Evolutionary conservation across 2,329 filamentous ascomycete genomes (phyloP), one percentile per base, ranked within the genome.

Genomic region (Stagonosporopsis chrysanthemi): DNA sequence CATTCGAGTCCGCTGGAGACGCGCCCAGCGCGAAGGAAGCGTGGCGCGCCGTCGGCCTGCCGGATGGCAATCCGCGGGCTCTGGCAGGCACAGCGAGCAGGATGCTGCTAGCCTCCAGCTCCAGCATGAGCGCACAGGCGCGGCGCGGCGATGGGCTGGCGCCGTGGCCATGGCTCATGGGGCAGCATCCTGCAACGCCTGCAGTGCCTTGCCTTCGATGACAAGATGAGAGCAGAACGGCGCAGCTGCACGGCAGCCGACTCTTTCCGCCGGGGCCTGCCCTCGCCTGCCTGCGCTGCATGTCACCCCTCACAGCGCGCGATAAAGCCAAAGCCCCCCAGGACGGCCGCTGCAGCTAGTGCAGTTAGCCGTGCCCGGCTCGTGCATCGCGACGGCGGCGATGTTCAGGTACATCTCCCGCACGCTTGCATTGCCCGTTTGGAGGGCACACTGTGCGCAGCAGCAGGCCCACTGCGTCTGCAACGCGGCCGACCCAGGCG

Each of bases 381-480:
- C 63, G 66, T 63, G 64, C 64, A 54, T 56, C 43, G 38, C 41
- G 62, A 64, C 54, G 61, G 62, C 60, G 58, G 46, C 48, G 63
- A 64, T 56, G 64, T 64, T 65, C 65, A 68, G 64, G 70, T 66
- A 67, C 70, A 70, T 72, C 68, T 69, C 69, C 69, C 67, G 70
- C 50, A 51, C 54, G 44, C 52, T 61, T 54, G 58, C 45, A 23
- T 42, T 55, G 45, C 43, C 40, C 24, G 41, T 49, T 47, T 52
- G 46, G 50, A 53, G 47, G 44, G 17, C 43, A 41, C 17, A 38
- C 48, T 23, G 51, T 28, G 36, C 49, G 40, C 44, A 42, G 36
- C 24, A 35, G 22, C 24, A 29, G 8, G 29, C 2, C 36, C 31
- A 14, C 28, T 29, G 48, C 29, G 29, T 40, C 29, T 33, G 39